Conservation (phyloP, 139 green algal species). For the Penium margaritaceum region DNA sequence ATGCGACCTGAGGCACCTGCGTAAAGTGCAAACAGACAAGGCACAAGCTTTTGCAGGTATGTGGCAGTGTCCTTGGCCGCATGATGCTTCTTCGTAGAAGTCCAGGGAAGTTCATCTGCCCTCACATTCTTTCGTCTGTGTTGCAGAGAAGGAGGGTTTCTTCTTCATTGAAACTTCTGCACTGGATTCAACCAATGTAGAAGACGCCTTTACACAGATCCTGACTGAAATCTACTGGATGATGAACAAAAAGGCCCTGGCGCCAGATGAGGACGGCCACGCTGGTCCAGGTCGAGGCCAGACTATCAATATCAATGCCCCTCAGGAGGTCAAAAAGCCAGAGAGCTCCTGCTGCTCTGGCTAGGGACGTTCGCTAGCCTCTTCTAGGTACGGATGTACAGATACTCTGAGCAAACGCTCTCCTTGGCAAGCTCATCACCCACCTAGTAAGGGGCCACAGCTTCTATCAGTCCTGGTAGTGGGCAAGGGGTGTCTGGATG, state of each 20-base stretch:
- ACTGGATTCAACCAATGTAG: conserved; percentile 26
- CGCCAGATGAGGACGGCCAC: background rate
- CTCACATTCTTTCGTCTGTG: no score
- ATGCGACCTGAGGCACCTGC: conserved; percentile 87
- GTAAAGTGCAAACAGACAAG: conserved; percentile 85
- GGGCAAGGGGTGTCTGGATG: no score
- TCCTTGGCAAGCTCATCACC: no score
- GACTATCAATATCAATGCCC: conserved; percentile 8
- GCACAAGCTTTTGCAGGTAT: conserved; percentile 51
- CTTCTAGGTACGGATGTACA: no score
- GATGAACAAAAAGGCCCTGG: conserved; percentile 54
- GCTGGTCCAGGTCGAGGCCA: conserved; percentile 7
- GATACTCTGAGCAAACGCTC: no score
- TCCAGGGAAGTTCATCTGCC: no score
- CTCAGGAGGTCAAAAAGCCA: conserved; percentile 11
- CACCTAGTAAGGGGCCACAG: no score
- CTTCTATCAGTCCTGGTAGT: no score
- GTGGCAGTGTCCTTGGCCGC: no score
- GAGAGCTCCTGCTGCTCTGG: no score
- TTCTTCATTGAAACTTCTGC: conserved; percentile 34
- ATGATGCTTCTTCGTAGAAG: no score
- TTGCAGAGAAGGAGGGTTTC: conserved; percentile 25
- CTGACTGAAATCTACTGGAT: conserved; percentile 56
- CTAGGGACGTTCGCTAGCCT: no score
- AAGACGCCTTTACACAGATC: conserved; percentile 21